Conservation (phyloP, 768 basidiomycete species). For the Tephrocybe sp. region DNA sequence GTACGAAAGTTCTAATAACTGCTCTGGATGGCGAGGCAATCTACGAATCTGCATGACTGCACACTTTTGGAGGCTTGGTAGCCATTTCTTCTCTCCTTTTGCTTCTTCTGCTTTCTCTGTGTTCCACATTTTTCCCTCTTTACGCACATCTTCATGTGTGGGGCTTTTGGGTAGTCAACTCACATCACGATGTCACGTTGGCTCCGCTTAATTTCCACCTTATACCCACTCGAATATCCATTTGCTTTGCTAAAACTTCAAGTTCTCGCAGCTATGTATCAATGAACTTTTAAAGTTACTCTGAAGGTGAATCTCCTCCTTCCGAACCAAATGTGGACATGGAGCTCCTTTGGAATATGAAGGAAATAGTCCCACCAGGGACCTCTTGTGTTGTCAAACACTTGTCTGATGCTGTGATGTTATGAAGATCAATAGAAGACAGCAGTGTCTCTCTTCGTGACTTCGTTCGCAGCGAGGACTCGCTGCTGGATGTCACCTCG, state of each 20-base stretch:
- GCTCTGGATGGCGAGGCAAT: constrained; percentile 69
- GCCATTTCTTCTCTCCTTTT: not conserved
- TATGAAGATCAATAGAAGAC: constrained; percentile 47
- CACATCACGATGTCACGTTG: not conserved
- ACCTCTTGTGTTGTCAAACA: constrained; percentile 34
- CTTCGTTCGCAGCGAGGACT: constrained; percentile 3
- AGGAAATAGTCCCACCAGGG: constrained; percentile 69
- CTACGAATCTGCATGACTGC: constrained; percentile 27
- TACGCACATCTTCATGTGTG: not conserved
- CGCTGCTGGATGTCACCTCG: constrained; percentile 1
- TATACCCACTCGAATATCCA: not conserved
- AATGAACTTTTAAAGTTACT: too few relatives aligned
- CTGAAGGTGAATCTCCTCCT: too few relatives aligned
- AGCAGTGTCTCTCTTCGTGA: constrained; percentile 25
- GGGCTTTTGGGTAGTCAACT: not conserved
- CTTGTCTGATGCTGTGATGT: constrained; percentile 35
- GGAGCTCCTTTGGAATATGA: constrained; percentile 67
- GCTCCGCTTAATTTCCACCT: not conserved
- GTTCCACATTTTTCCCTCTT: not conserved
- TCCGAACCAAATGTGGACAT: constrained; percentile 15
- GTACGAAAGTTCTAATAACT: constrained; percentile 68
- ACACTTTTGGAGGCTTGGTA: not conserved
- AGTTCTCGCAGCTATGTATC: too few relatives aligned
- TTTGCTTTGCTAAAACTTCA: too few relatives aligned
- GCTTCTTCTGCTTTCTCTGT: not conserved